Conservation (phyloP, 257 asterid genomes). For the Solanum chaucha region DNA sequence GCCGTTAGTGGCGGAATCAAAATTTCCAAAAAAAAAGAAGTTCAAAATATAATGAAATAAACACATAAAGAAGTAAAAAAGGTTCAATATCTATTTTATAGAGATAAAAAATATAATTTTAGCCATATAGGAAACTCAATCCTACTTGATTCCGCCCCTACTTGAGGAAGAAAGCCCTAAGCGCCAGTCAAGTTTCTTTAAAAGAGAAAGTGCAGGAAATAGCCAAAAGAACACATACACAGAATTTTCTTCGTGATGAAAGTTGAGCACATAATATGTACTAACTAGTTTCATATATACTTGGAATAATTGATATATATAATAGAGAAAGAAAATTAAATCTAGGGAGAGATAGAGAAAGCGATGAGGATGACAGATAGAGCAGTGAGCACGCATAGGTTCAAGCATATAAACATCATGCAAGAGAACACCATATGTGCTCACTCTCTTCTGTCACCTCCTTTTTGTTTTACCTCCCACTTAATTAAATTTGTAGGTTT, state of each 20-base stretch:
- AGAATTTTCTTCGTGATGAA: not conserved
- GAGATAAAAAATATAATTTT: no score
- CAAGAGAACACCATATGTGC: conserved; percentile 83
- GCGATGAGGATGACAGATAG: conserved; percentile 54
- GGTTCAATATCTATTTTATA: no score
- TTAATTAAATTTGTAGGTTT: not conserved
- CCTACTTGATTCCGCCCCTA: not conserved
- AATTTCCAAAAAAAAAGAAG: no score
- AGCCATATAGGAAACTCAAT: not conserved
- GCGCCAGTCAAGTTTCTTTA: not conserved
- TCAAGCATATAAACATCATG: conserved; percentile 42
- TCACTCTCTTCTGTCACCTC: conserved; percentile 42
- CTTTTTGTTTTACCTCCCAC: not conserved
- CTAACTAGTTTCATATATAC: not conserved
- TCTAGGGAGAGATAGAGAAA: not conserved
- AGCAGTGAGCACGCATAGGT: conserved; percentile 80
- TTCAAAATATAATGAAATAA: no score
- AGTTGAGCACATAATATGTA: not conserved
- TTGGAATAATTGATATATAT: not conserved
- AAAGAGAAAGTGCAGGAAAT: not conserved
- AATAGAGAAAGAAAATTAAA: no score
- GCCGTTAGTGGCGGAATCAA: not conserved
- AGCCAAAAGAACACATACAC: not conserved
- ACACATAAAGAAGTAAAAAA: not conserved
- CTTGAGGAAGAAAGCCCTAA: not conserved